phyloP scores from a whole-genome alignment of 2,329 filamentous ascomycete genomes.

The Leptographium radiaticola region DNA sequence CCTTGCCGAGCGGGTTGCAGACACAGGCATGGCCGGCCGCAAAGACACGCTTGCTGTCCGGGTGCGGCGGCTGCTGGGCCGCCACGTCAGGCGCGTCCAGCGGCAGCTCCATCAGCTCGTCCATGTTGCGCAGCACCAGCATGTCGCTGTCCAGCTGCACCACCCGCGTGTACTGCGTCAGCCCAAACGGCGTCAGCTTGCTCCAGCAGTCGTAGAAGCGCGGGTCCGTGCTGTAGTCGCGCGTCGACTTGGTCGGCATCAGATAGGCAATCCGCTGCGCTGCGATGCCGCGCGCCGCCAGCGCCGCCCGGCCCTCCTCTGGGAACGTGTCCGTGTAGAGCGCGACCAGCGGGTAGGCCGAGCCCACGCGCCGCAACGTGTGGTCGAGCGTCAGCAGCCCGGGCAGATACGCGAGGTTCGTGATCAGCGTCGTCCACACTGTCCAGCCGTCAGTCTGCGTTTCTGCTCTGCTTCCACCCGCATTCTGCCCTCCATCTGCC shows the following conservation, averaged over 20 bases:
- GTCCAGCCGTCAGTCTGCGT: not conserved
- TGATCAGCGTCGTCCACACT: constrained; percentile 82
- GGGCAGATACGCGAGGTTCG: constrained; percentile 68
- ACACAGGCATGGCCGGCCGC: constrained; percentile 75
- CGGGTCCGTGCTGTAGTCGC: constrained; percentile 61
- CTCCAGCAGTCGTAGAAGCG: constrained; percentile 87
- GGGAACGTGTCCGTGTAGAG: constrained; percentile 74
- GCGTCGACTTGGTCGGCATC: constrained; percentile 46
- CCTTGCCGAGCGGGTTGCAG: constrained; percentile 68
- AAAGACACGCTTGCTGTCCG: constrained; percentile 51
- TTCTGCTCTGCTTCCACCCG: not conserved
- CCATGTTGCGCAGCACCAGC: constrained; percentile 74
- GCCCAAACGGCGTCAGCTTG: constrained; percentile 68
- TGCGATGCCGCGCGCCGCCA: constrained; percentile 56
- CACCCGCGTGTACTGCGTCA: constrained; percentile 64
- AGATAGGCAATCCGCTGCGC: constrained; percentile 61
- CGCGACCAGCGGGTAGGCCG: constrained; percentile 66
- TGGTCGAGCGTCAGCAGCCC: constrained; percentile 73
- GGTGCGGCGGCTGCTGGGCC: constrained; percentile 7
- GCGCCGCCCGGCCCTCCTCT: constrained; percentile 50
- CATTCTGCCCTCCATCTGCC: too few species aligned
- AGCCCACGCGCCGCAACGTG: constrained; percentile 51
- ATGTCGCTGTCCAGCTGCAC: constrained; percentile 85
- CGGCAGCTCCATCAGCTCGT: constrained; percentile 75
- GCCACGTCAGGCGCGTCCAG: constrained; percentile 26